Conservation (phyloP, 2,329 filamentous ascomycete genomes). For the Fusarium multiceps region DNA sequence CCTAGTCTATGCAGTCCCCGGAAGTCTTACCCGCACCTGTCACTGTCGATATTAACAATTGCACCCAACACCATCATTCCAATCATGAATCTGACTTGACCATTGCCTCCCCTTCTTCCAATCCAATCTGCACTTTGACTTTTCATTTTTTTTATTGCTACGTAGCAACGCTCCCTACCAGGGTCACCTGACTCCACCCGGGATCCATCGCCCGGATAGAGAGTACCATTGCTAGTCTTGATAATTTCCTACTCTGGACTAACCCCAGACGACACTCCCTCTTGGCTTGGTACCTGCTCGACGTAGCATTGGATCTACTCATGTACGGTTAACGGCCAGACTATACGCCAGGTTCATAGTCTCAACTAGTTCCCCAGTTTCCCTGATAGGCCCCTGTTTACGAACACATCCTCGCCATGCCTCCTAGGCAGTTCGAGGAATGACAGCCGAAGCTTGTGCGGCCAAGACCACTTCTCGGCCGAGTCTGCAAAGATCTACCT, state of each 20-base stretch:
- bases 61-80: not conserved
- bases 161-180: not conserved
- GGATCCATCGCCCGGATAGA: not conserved
- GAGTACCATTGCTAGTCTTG: not conserved
- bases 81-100: not conserved
- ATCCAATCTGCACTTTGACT: not conserved
- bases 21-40: slow-evolving; percentile 1
- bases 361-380: not conserved
- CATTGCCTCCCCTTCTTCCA: not conserved
- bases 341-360: not conserved
- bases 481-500: not conserved
- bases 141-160: not conserved
- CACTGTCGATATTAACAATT: not conserved
- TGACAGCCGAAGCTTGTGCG: slow-evolving; percentile 4
- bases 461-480: slow-evolving; percentile 4
- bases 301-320: not conserved
- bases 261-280: not conserved
- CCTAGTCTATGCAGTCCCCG: not conserved
- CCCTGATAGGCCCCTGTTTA: not conserved
- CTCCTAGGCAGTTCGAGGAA: not conserved
- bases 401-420: not conserved
- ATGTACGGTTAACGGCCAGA: not conserved
- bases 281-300: not conserved
- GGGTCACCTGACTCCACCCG: not conserved
- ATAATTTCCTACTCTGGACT: not conserved